Evolutionary conservation across 768 basidiomycete species (phyloP).

Genomic region (Austroboletus festivus): DNA sequence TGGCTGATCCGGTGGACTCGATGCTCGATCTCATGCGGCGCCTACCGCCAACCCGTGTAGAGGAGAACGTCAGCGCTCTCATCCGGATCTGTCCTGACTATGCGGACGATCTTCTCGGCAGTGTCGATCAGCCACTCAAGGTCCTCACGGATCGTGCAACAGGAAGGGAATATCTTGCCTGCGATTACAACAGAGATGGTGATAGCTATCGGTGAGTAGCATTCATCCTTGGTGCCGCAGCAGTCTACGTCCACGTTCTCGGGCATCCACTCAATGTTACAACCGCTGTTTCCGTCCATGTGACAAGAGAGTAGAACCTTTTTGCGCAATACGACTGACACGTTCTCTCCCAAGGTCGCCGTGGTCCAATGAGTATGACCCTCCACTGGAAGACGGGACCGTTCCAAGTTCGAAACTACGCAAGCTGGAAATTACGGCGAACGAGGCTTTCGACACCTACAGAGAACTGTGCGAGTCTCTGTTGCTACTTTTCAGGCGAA

Average conservation of each 20-base stretch:
- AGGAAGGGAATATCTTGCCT: constrained; percentile 87
- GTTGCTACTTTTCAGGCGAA: not conserved
- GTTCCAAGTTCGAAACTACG: constrained; percentile 80
- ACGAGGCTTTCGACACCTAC: constrained; percentile 97
- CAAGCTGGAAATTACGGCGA: constrained; percentile 88
- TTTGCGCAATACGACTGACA: constrained; percentile 15
- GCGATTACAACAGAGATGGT: constrained; percentile 91
- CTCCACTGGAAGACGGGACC: constrained; percentile 86
- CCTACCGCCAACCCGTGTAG: constrained; percentile 86
- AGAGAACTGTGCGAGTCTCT: constrained; percentile 74
- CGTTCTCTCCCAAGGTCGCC: constrained; percentile 65
- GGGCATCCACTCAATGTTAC: too few relatives aligned
- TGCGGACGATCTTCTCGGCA: constrained; percentile 91
- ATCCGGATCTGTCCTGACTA: constrained; percentile 86
- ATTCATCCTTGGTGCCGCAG: too few relatives aligned
- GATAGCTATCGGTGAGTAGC: constrained; percentile 75
- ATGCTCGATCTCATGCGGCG: constrained; percentile 96
- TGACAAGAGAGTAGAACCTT: not conserved
- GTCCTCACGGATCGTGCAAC: constrained; percentile 75
- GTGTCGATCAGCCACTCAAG: constrained; percentile 92
- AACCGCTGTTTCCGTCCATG: not conserved
- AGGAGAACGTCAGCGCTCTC: constrained; percentile 82
- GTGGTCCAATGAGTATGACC: constrained; percentile 97
- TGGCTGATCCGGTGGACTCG: constrained; percentile 81
- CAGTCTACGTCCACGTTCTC: too few relatives aligned